phyloP scores from a whole-genome alignment of 257 asterid genomes.

The Rhazya stricta region DNA sequence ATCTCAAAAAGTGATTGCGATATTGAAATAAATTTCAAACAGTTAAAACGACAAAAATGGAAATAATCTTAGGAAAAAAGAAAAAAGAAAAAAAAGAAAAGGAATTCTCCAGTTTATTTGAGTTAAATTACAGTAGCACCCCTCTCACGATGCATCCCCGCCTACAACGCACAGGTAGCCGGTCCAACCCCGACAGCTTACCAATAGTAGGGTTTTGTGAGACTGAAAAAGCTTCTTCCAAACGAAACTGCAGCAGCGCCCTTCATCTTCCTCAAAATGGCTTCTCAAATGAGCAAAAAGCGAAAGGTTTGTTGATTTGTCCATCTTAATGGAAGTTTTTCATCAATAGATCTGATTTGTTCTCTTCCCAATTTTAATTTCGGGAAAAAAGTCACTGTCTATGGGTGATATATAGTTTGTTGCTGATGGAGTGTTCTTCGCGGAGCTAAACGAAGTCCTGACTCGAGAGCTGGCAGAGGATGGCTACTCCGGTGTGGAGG shows the following conservation, averaged over 20 bases:
- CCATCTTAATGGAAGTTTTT: neutral
- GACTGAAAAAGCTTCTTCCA: neutral
- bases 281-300: slow-evolving; percentile 32
- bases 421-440: slow-evolving; percentile 52
- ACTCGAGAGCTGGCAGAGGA: slow-evolving; percentile 57
- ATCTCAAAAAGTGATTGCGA: too few relatives aligned
- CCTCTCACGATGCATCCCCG: too few relatives aligned
- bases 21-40: too few relatives aligned
- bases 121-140: too few relatives aligned
- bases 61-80: too few relatives aligned
- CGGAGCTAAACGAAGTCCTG: slow-evolving; percentile 52
- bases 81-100: too few relatives aligned
- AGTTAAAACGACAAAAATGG: too few relatives aligned
- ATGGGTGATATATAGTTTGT: slow-evolving; percentile 32
- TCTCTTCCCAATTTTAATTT: neutral
- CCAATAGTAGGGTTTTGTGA: neutral
- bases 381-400: too few relatives aligned
- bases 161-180: too few relatives aligned
- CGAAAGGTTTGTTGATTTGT: slow-evolving; percentile 18
- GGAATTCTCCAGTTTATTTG: neutral
- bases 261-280: slow-evolving; percentile 12
- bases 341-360: neutral
- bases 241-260: neutral
- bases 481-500: slow-evolving; percentile 63
- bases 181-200: too few relatives aligned